Conservation (phyloP, 1,139 yeast species). For the Wickerhamomyces sp. region DNA sequence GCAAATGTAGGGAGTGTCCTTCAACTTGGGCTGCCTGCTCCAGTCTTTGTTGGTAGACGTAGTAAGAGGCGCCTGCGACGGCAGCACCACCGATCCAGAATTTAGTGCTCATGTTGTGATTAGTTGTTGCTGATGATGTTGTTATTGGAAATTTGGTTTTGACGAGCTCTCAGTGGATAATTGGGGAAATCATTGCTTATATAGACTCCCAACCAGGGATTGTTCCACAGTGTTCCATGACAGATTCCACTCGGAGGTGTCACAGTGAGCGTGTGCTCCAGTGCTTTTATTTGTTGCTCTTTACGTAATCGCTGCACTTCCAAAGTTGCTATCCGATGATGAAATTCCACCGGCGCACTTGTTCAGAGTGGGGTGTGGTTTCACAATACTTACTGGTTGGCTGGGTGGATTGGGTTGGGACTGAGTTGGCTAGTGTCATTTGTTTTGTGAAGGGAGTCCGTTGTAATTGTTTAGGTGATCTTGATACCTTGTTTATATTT, state of each 20-base stretch:
- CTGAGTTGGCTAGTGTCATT: too few species aligned
- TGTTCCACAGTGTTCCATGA: background rate
- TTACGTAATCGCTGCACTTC: background rate
- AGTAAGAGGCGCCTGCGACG: conserved; percentile 36
- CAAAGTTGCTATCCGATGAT: too few species aligned
- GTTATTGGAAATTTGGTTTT: background rate
- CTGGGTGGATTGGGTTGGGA: too few species aligned
- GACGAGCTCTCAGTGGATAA: background rate
- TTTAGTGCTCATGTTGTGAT: conserved; percentile 15
- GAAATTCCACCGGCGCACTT: too few species aligned
- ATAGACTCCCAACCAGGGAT: background rate
- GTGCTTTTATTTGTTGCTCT: conserved; percentile 1
- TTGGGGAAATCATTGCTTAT: background rate
- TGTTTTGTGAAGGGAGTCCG: too few species aligned
- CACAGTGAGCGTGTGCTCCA: too few species aligned
- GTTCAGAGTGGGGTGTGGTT: too few species aligned
- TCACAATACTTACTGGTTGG: too few species aligned
- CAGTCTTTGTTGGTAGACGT: conserved; percentile 29
- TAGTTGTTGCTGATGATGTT: background rate
- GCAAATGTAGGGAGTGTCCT: conserved; percentile 16
- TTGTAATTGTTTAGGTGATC: too few species aligned
- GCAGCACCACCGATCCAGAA: conserved; percentile 27
- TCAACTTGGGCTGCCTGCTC: conserved; percentile 24
- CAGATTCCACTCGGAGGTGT: background rate
- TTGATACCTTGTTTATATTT: too few species aligned